A percentile compares a stretch with the other conserved stretches of the same genome.
These are phyloP conservation scores for Hysterium pulicare DNA, from an alignment of 2,329 filamentous ascomycete species.

Conservation along the genomic window DNA sequence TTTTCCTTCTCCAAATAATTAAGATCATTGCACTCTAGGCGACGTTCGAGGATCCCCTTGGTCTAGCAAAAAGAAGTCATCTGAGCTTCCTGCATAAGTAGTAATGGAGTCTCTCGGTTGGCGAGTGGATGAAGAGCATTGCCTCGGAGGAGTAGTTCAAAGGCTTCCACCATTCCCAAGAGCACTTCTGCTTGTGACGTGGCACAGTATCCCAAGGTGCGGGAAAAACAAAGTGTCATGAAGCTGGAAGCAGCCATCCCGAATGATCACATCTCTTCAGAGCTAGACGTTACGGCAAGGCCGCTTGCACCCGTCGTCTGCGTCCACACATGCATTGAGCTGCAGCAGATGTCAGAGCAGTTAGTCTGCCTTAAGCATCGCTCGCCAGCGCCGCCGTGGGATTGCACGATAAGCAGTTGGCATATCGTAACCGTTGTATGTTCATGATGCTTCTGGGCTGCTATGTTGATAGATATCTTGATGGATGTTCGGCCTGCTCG, in stretches of 20 bases:
- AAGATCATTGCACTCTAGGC: too few relatives aligned
- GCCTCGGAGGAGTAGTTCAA: not conserved
- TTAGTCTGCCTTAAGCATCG: slow-evolving; percentile 6
- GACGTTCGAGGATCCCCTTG: too few relatives aligned
- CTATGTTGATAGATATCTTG: not conserved
- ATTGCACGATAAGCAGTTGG: slow-evolving; percentile 23
- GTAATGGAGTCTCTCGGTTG: not conserved
- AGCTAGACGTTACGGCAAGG: slow-evolving; percentile 7
- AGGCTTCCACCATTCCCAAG: not conserved
- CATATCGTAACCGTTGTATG: slow-evolving; percentile 11
- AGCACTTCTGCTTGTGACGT: slow-evolving; percentile 1
- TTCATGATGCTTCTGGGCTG: slow-evolving; percentile 7
- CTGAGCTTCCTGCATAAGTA: not conserved
- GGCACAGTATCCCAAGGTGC: not conserved
- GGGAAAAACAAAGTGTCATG: slow-evolving; percentile 1
- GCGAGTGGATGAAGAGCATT: not conserved
- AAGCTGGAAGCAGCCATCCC: not conserved
- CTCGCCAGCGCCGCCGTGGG: slow-evolving; percentile 15
- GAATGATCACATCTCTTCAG: not conserved
- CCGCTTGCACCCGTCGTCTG: slow-evolving; percentile 5
- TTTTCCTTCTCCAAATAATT: too few relatives aligned
- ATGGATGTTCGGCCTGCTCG: slow-evolving; percentile 7
- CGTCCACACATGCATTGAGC: slow-evolving; percentile 8
- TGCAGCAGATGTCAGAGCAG: slow-evolving; percentile 4
- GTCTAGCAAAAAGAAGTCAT: not conserved